Conservation (phyloP, 2,329 filamentous ascomycete genomes). For the Phoma sp. region DNA sequence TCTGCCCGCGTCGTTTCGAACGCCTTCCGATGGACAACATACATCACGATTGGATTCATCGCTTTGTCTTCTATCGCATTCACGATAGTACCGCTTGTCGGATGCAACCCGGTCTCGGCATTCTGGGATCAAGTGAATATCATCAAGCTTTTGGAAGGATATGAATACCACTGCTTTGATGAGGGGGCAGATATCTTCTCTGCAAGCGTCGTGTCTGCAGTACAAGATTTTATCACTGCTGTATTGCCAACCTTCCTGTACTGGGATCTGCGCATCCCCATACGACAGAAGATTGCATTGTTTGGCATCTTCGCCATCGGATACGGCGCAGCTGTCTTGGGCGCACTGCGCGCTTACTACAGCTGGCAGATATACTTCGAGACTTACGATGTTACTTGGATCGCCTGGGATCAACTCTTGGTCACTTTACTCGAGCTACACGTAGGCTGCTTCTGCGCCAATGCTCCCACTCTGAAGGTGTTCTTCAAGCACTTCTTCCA, state of each 20-base stretch:
- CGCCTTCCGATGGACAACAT: conserved; percentile 31
- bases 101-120: conserved; percentile 38
- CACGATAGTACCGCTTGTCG: conserved; percentile 35
- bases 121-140: conserved; percentile 39
- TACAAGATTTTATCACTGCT: conserved; percentile 41
- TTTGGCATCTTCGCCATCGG: conserved; percentile 43
- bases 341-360: conserved; percentile 33
- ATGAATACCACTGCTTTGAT: conserved; percentile 40
- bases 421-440: conserved; percentile 36
- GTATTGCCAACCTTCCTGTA: conserved; percentile 41
- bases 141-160: conserved; percentile 24
- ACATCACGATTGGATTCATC: conserved; percentile 38
- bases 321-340: conserved; percentile 35
- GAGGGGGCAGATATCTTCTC: conserved; percentile 39
- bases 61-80: conserved; percentile 33
- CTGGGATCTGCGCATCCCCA: conserved; percentile 39
- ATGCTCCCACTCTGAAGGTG: conserved; percentile 40
- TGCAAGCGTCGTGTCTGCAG: conserved; percentile 34
- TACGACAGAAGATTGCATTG: conserved; percentile 37
- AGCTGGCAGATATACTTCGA: conserved; percentile 36
- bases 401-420: conserved; percentile 26
- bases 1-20: conserved; percentile 34
- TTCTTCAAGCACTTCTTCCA: conserved; percentile 42
- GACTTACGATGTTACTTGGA: conserved; percentile 42
- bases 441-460: conserved; percentile 40